Evolutionary conservation across 805 yeast species (phyloP).

Genomic region (Wickerhamiella bombiphila): DNA sequence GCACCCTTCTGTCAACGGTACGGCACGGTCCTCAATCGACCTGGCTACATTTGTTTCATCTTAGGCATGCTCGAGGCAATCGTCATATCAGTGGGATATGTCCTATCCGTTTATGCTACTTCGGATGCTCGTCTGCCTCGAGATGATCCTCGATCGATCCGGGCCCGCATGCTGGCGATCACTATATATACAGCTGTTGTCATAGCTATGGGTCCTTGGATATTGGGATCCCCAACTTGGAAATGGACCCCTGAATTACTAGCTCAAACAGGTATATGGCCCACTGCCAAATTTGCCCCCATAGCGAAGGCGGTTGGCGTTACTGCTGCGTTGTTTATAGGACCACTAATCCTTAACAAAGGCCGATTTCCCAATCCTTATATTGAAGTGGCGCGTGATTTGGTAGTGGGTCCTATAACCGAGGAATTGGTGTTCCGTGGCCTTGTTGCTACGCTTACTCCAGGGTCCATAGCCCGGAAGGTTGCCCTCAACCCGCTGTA

Average conservation of each 20-base stretch:
- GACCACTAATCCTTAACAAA: not conserved
- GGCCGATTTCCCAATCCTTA: not conserved
- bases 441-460: slow-evolving; percentile 23
- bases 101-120: not conserved
- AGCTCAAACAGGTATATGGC: not conserved
- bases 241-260: not conserved
- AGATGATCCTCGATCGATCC: not conserved
- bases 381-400: slow-evolving; percentile 29
- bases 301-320: not conserved
- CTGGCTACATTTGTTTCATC: not conserved
- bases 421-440: slow-evolving; percentile 65
- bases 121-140: not conserved
- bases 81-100: not conserved
- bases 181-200: not conserved
- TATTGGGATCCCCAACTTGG: not conserved
- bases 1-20: too few species aligned
- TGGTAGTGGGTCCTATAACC: slow-evolving; percentile 57
- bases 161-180: not conserved
- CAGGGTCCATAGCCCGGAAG: too few species aligned
- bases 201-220: not conserved
- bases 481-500: slow-evolving; percentile 38
- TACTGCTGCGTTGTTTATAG: not conserved
- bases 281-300: not conserved
- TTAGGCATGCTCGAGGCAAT: not conserved
- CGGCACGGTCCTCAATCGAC: too few species aligned